Conservation (phyloP, 805 yeast species). For the Tetrapisispora phaffii region DNA sequence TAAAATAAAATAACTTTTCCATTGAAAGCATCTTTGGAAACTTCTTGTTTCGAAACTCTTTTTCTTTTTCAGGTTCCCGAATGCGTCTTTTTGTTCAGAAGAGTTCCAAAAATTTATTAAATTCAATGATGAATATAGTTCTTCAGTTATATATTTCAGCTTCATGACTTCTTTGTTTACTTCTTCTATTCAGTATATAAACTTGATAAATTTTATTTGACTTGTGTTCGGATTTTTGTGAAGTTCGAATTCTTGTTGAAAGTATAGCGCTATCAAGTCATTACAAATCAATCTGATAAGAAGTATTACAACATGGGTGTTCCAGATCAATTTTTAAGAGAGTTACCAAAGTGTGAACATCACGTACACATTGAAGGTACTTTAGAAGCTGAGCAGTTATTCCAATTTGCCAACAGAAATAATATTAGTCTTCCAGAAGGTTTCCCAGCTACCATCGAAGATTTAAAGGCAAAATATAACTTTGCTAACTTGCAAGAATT, state of each 20-base stretch:
- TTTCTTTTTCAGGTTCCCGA: too few species aligned
- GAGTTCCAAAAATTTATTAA: too few species aligned
- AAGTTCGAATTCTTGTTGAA: neutral
- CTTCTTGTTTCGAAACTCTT: too few species aligned
- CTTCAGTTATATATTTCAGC: too few species aligned
- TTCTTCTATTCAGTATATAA: too few species aligned
- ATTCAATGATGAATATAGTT: too few species aligned
- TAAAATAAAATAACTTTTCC: neutral
- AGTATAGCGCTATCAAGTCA: neutral
- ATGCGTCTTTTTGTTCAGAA: too few species aligned
- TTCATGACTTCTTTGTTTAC: too few species aligned
- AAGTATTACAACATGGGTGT: conserved; percentile 7
- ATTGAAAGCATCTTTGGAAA: neutral
- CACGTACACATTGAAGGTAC: conserved; percentile 83
- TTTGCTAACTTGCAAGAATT: conserved; percentile 70
- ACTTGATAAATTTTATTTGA: too few species aligned
- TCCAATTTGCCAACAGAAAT: conserved; percentile 60
- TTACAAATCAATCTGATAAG: neutral
- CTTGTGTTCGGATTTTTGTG: too few species aligned
- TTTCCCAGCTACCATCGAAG: conserved; percentile 53
- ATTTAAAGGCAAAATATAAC: conserved; percentile 47
- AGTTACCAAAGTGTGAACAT: conserved; percentile 80
- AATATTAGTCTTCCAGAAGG: conserved; percentile 46
- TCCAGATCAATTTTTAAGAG: conserved; percentile 41
- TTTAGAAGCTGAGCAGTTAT: conserved; percentile 62